Conservation (phyloP, 2,329 filamentous ascomycete species). For the Alternaria tenuissima region DNA sequence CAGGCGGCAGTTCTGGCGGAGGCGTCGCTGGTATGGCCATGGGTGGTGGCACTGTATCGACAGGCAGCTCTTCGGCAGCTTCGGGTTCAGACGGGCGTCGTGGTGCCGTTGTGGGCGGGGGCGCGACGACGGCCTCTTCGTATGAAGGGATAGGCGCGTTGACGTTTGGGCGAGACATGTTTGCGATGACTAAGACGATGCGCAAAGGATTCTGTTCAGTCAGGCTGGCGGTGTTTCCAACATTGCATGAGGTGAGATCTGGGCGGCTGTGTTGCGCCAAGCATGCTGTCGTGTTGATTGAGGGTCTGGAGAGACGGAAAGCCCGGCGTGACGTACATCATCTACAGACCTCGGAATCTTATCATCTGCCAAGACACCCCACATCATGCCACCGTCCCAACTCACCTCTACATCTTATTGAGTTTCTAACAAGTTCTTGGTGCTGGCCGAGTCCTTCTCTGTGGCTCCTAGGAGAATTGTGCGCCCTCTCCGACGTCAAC, state of each 20-base stretch:
- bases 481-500: slow-evolving; percentile 27
- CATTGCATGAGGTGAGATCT: neutral
- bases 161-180: slow-evolving; percentile 9
- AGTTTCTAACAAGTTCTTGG: neutral
- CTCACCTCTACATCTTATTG: neutral
- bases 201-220: neutral
- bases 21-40: neutral
- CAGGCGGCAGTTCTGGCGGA: slow-evolving; percentile 25
- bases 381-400: neutral
- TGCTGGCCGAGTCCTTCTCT: neutral
- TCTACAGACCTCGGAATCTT: neutral
- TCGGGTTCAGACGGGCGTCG: neutral
- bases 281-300: slow-evolving; percentile 6
- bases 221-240: neutral
- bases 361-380: neutral
- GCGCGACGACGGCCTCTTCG: slow-evolving; percentile 20
- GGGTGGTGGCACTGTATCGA: neutral
- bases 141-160: slow-evolving; percentile 30
- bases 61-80: neutral
- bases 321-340: slow-evolving; percentile 10
- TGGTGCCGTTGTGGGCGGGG: slow-evolving; percentile 3
- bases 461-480: neutral
- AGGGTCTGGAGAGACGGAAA: slow-evolving; percentile 7
- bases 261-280: slow-evolving; percentile 10
- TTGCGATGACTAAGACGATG: neutral